phyloP scores from a whole-genome alignment of 2,329 filamentous ascomycete species.

The Aureobasidium vineae region DNA sequence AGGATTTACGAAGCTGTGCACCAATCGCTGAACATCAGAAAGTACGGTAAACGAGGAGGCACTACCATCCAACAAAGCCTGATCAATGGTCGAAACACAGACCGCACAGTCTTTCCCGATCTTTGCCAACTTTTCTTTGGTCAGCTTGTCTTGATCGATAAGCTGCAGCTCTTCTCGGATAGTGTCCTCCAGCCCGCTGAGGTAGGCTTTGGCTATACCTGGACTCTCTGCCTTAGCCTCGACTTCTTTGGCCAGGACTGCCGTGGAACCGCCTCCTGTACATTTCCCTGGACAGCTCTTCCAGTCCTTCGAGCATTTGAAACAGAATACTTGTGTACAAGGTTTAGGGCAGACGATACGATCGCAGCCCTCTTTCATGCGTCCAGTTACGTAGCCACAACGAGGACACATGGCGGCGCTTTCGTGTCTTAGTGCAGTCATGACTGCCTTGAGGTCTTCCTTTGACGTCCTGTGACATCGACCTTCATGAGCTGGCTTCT shows the following conservation, averaged over 20 bases:
- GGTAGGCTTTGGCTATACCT: neutral
- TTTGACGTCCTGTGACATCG: neutral
- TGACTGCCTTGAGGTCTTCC: neutral
- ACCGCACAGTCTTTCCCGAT: neutral
- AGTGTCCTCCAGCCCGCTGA: neutral
- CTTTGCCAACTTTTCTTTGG: neutral
- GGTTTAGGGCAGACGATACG: neutral
- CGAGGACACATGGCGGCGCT: neutral
- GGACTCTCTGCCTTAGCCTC: neutral
- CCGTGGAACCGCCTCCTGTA: neutral
- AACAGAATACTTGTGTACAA: neutral
- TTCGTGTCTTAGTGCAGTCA: neutral
- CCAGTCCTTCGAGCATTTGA: constrained; percentile 6
- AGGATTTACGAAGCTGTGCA: neutral
- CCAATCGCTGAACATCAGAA: neutral
- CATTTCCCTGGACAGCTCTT: neutral
- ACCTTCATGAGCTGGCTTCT: neutral
- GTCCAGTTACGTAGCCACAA: neutral
- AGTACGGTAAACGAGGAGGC: neutral
- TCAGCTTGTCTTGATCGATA: neutral
- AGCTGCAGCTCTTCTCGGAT: neutral
- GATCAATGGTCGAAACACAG: neutral
- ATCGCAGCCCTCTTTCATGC: neutral
- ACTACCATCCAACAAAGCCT: neutral
- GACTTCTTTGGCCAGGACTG: neutral